phyloP scores from a whole-genome alignment of 305 asterid species.

The Stenogyne calaminthoides region DNA sequence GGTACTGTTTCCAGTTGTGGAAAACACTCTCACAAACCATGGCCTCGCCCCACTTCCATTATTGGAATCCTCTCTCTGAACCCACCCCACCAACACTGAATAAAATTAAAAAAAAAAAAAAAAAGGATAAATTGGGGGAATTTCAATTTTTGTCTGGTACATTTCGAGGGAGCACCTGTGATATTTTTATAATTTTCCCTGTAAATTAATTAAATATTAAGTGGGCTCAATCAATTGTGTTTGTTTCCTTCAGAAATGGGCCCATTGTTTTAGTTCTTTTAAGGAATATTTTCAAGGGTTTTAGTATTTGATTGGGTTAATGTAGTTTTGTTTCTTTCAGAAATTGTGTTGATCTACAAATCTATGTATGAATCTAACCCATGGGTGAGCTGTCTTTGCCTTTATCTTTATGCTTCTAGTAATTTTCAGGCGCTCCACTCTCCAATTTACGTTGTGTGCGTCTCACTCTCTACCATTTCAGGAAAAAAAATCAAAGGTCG shows the following conservation, averaged over 20 bases:
- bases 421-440: too few relatives aligned
- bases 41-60: slow-evolving; percentile 28
- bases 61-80: slow-evolving; percentile 24
- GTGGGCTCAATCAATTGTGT: slow-evolving; percentile 1
- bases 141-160: not conserved
- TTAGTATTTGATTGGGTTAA: not conserved
- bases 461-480: too few relatives aligned
- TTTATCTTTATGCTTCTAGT: slow-evolving; percentile 11
- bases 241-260: slow-evolving; percentile 15
- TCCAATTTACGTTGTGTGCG: too few relatives aligned
- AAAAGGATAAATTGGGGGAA: not conserved
- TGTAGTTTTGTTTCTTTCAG: not conserved
- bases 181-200: not conserved
- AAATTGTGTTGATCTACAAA: slow-evolving; percentile 11
- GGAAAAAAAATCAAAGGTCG: too few relatives aligned
- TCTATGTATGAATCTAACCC: slow-evolving; percentile 14
- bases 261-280: not conserved
- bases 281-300: slow-evolving; percentile 11
- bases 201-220: not conserved
- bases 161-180: not conserved
- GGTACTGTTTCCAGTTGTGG: slow-evolving; percentile 3
- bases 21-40: not conserved
- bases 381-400: not conserved
- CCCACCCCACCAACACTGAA: not conserved
- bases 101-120: not conserved